Evolutionary conservation across 2,329 filamentous ascomycete species (phyloP).

Genomic region (Beauveria sp.): DNA sequence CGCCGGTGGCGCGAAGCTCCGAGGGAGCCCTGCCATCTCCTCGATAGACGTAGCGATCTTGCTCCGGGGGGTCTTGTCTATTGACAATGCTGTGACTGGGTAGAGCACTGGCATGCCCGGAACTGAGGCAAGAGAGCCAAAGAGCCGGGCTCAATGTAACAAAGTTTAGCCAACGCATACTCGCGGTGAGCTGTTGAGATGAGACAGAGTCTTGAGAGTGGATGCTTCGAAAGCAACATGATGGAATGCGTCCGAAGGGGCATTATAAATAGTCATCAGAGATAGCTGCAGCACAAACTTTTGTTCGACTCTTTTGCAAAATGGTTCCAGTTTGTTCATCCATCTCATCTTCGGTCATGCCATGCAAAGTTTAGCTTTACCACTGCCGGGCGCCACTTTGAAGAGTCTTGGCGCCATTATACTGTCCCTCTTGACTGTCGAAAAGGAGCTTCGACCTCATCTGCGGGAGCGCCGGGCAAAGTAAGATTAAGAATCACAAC

Average conservation of each 20-base stretch:
- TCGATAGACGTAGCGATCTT: slow-evolving; percentile 2
- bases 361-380: no score
- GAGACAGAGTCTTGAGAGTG: not conserved
- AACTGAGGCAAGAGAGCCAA: not conserved
- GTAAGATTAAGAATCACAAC: no score
- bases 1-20: not conserved
- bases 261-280: not conserved
- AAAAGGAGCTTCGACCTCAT: no score
- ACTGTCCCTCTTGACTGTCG: no score
- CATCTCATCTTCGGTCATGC: no score
- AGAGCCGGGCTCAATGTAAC: not conserved
- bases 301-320: no score
- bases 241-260: not conserved
- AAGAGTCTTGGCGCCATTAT: no score
- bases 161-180: not conserved
- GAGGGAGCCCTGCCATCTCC: slow-evolving; percentile 8
- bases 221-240: not conserved
- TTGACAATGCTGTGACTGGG: not conserved
- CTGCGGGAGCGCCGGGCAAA: no score
- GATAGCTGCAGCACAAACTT: no score
- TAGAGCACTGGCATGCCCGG: not conserved
- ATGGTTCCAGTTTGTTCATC: no score
- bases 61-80: not conserved
- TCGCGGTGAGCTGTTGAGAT: not conserved
- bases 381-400: no score